Evolutionary conservation across 2,329 filamentous ascomycete genomes (phyloP).

Genomic region (Coniosporium tulheliwenetii): DNA sequence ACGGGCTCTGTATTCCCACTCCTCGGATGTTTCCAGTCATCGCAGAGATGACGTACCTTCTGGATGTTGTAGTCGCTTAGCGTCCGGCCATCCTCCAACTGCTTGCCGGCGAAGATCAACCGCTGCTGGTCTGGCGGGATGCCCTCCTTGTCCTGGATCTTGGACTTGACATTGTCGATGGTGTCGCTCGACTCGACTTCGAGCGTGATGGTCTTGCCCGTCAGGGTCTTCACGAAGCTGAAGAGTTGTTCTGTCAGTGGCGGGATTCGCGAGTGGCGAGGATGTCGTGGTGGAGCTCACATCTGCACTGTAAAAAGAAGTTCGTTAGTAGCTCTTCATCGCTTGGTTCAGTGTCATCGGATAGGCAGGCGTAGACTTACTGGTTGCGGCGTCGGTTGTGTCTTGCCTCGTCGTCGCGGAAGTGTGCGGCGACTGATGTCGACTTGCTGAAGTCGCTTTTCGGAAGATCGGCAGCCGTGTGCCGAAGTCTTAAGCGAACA

Average conservation of each 20-base stretch:
- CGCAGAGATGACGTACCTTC: slow-evolving; percentile 56
- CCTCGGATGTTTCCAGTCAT: background rate
- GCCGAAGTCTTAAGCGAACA: too few relatives aligned
- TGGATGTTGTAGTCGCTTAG: slow-evolving; percentile 99
- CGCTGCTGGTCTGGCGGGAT: slow-evolving; percentile 97
- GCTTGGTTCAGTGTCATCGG: background rate
- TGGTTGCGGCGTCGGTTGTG: background rate
- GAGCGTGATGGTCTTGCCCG: slow-evolving; percentile 99
- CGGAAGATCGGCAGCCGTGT: too few relatives aligned
- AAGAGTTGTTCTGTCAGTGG: slow-evolving; percentile 11
- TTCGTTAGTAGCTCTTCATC: background rate
- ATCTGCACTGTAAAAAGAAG: slow-evolving; percentile 57
- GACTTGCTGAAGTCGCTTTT: too few relatives aligned
- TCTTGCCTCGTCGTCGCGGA: too few relatives aligned
- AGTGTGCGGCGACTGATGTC: too few relatives aligned
- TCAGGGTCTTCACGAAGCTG: slow-evolving; percentile 99
- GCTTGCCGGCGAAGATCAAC: slow-evolving; percentile 97
- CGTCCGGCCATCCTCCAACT: slow-evolving; percentile 95
- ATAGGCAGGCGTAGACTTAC: background rate
- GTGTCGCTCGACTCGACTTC: slow-evolving; percentile 98
- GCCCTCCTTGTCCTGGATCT: slow-evolving; percentile 99
- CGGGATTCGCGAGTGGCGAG: slow-evolving; percentile 11
- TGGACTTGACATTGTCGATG: slow-evolving; percentile 99
- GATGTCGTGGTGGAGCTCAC: slow-evolving; percentile 38
- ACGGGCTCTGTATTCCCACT: background rate